Evolutionary conservation across 352 stramenopile genomes (phyloP), one percentile per base, ranked within the genome.

Genomic region (Pythium biforme): DNA sequence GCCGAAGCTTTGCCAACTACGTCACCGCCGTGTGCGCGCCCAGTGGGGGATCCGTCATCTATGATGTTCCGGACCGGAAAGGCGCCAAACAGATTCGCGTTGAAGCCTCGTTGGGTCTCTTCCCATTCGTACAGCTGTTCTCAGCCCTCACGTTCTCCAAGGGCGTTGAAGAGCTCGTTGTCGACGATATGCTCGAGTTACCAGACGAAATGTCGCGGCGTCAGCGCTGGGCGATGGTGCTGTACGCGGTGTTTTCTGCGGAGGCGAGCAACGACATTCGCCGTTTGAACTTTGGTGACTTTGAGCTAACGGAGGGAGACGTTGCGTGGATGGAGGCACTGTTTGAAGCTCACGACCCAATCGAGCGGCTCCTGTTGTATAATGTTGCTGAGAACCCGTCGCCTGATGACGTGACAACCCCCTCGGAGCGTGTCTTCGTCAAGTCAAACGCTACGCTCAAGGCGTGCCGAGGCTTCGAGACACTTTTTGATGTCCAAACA

Each of bases 341-440:
- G 0, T 59, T 59, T 41, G 53, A 51, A n/a, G 53, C 53, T 7
- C 53, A 59, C 37, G 27, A 51, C n/a, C 53, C 53, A 2, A 59
- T 59, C 17, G 53, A 59, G 40, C 22, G 53, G 19, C 53, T 59
- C 11, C 40, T 59, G 5, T 27, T 50, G 23, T 59, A 59, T 26
- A 4, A 15, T 0, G 2, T 39, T 2, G 37, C 53, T 8, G 12
- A 27, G 1, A 29, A 51, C 22, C 26, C 53, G 25, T 41, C 9
- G 26, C 53, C 53, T 12, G 26, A 23, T 4, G 43, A 45, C 11
- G 43, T 49, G 39, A 15, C 48, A 4, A 59, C 26, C 11, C 53
- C 25, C 10, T 43, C 53, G 23, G 19, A 20, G 1, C 53, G 27
- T 3, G 37, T 59, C 14, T 20, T 10, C 1, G 40, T 59, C 25